Conservation (phyloP, 1,284 basidiomycete genomes). For the Polyporus tsugae region DNA sequence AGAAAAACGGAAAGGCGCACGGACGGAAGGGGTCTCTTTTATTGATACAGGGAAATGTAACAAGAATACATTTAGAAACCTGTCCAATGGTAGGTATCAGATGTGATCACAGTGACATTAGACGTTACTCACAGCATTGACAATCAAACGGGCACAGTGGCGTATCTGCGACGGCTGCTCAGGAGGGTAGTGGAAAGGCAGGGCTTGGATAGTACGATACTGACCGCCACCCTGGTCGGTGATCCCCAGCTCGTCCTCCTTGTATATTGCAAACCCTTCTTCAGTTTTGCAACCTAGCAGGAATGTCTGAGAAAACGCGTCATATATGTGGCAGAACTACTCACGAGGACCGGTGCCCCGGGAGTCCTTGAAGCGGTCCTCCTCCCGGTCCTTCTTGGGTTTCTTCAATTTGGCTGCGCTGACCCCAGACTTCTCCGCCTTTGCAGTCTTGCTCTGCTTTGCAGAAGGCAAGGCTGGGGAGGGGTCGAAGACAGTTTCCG, state of each 20-base stretch:
- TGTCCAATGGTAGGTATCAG: slow-evolving; percentile 34
- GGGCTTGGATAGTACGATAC: slow-evolving; percentile 33
- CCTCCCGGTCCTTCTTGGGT: slow-evolving; percentile 40
- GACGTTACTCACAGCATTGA: slow-evolving; percentile 41
- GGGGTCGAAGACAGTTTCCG: slow-evolving; percentile 70
- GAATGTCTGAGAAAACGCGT: slow-evolving; percentile 9
- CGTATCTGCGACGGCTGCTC: slow-evolving; percentile 42
- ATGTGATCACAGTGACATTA: no score
- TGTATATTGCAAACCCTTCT: slow-evolving; percentile 87
- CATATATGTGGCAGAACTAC: slow-evolving; percentile 43
- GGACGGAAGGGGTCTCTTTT: slow-evolving; percentile 44
- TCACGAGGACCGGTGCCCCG: slow-evolving; percentile 77
- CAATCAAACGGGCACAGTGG: slow-evolving; percentile 46
- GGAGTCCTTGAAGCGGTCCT: slow-evolving; percentile 77
- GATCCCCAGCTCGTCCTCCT: slow-evolving; percentile 87
- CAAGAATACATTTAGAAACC: slow-evolving; percentile 52
- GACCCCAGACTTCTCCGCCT: slow-evolving; percentile 30
- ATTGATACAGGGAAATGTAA: slow-evolving; percentile 22
- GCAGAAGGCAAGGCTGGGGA: slow-evolving; percentile 45
- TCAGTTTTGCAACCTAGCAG: slow-evolving; percentile 79
- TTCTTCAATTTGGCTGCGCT: slow-evolving; percentile 38
- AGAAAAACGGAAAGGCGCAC: slow-evolving; percentile 42
- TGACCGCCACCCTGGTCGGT: slow-evolving; percentile 79
- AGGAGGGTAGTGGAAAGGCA: slow-evolving; percentile 30
- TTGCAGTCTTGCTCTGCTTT: slow-evolving; percentile 41